phyloP scores from a whole-genome alignment of 2,329 filamentous ascomycete genomes.

The Talaromyces sp. region DNA sequence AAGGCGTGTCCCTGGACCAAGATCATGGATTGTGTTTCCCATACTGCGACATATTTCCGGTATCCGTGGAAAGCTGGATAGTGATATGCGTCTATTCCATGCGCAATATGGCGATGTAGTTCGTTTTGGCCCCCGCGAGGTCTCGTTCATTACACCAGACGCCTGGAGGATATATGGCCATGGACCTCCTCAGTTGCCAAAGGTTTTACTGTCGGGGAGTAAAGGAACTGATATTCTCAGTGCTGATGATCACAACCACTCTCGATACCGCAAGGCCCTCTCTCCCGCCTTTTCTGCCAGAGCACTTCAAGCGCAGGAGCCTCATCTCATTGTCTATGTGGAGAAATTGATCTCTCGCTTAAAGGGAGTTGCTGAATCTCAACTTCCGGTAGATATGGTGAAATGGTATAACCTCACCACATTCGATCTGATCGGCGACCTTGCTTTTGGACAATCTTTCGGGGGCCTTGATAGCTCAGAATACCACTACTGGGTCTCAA shows the following conservation, averaged over 20 bases:
- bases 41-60: not conserved
- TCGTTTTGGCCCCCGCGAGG: not conserved
- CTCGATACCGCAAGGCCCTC: not conserved
- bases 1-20: not conserved
- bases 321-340: not conserved
- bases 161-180: conserved; percentile 11
- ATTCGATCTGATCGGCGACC: conserved; percentile 35
- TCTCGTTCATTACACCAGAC: not conserved
- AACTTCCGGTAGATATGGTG: not conserved
- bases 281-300: not conserved
- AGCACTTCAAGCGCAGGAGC: not conserved
- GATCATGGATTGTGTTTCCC: not conserved
- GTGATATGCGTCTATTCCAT: not conserved
- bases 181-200: not conserved
- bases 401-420: not conserved
- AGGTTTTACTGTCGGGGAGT: not conserved
- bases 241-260: not conserved
- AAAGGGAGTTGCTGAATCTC: not conserved
- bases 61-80: not conserved
- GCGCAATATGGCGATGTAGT: not conserved
- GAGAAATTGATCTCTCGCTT: not conserved
- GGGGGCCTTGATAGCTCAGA: conserved; percentile 4
- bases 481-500: not conserved
- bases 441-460: conserved; percentile 28
- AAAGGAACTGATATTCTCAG: conserved; percentile 12